phyloP scores from a whole-genome alignment of 164 flowering plant genomes.

The Amborella trichopoda region DNA sequence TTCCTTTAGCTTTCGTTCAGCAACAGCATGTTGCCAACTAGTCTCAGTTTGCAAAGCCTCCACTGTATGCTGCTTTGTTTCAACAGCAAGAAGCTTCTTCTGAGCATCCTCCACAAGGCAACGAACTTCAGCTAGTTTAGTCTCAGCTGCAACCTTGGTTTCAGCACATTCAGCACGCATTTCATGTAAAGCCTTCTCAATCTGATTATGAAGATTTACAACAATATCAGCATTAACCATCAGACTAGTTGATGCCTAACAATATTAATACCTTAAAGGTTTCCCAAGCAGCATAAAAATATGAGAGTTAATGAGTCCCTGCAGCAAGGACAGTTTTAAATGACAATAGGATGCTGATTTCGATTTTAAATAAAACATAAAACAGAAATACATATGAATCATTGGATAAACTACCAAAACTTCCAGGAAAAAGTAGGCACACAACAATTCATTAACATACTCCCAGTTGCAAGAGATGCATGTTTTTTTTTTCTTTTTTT shows the following conservation, averaged over 20 bases:
- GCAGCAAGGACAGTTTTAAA: too few species aligned
- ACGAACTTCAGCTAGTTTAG: conserved; percentile 60
- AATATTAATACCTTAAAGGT: too few species aligned
- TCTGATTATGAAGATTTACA: conserved; percentile 35
- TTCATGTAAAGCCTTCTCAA: conserved; percentile 91
- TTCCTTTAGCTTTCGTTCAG: conserved; percentile 81
- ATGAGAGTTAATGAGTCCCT: too few species aligned
- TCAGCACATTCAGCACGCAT: conserved; percentile 89
- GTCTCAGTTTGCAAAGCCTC: conserved; percentile 79
- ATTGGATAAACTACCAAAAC: too few species aligned
- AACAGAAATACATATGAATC: too few species aligned
- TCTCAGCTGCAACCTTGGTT: conserved; percentile 64
- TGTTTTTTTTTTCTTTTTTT: too few species aligned
- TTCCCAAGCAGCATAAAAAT: too few species aligned
- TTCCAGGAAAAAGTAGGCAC: too few species aligned
- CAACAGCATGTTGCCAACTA: conserved; percentile 38
- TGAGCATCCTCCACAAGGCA: conserved; percentile 58
- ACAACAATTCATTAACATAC: too few species aligned
- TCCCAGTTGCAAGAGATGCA: too few species aligned
- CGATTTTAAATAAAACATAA: too few species aligned
- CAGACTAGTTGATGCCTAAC: background rate
- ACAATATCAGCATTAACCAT: background rate
- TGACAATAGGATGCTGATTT: too few species aligned
- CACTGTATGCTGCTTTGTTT: conserved; percentile 52
- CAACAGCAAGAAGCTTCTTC: conserved; percentile 48